phyloP scores from a whole-genome alignment of 495 filamentous ascomycete genomes.

The Clavariopsis aquatica region DNA sequence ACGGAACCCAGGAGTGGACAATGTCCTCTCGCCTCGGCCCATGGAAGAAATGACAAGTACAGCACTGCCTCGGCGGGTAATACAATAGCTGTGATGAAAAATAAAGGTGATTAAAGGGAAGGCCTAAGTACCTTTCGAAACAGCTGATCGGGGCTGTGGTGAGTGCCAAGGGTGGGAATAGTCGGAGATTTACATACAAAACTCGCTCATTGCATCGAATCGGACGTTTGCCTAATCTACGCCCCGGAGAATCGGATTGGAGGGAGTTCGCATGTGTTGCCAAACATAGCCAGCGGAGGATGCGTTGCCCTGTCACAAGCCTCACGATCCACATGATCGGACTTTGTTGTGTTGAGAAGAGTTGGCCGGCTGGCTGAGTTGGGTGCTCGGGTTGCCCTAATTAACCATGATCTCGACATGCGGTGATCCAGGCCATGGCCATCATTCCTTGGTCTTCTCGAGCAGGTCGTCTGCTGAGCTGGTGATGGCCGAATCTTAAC shows the following conservation, averaged over 20 bases:
- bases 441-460: not conserved
- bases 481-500: not conserved
- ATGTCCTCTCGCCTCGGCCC: not conserved
- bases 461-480: not conserved
- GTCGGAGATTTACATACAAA: not conserved
- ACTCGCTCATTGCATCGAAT: not conserved
- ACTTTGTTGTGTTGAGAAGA: conserved; percentile 1
- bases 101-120: not conserved
- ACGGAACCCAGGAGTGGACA: not conserved
- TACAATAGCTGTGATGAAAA: not conserved
- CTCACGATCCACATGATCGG: conserved; percentile 24
- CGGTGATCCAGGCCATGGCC: not conserved
- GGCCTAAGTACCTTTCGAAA: not conserved
- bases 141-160: not conserved
- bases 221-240: not conserved
- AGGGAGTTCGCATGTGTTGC: not conserved
- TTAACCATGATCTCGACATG: not conserved
- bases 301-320: not conserved
- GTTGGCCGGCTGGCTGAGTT: not conserved
- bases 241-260: not conserved
- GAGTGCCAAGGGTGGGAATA: not conserved
- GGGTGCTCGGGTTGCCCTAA: not conserved
- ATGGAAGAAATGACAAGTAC: not conserved
- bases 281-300: conserved; percentile 1
- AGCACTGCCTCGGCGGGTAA: not conserved